Evolutionary conservation across 306 rosid species (phyloP).

Genomic region (Cicer cuneatum): DNA sequence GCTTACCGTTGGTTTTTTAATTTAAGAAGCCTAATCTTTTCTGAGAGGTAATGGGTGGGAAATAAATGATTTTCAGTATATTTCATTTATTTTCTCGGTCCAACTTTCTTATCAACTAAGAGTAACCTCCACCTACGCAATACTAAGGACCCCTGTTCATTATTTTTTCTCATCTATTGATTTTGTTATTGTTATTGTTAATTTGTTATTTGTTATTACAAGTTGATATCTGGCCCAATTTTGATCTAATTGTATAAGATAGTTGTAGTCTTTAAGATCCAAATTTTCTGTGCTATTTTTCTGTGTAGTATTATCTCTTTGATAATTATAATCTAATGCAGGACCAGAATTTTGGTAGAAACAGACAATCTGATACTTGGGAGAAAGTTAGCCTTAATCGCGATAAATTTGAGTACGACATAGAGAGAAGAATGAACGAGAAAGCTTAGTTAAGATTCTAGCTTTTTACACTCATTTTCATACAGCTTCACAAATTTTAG

Average conservation of each 20-base stretch:
- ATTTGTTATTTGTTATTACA: too few species aligned
- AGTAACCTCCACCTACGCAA: background rate
- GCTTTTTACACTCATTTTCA: background rate
- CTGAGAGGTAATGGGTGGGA: slow-evolving; percentile 35
- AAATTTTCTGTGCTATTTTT: slow-evolving; percentile 16
- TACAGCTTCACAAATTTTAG: slow-evolving; percentile 9
- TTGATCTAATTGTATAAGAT: slow-evolving; percentile 14
- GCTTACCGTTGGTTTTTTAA: slow-evolving; percentile 15
- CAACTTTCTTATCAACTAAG: slow-evolving; percentile 7
- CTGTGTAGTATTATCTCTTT: slow-evolving; percentile 16
- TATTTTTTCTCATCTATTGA: background rate
- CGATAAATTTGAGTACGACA: slow-evolving; percentile 91
- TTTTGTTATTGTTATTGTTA: slow-evolving; percentile 17
- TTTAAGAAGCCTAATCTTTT: slow-evolving; percentile 5
- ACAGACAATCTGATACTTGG: slow-evolving; percentile 61
- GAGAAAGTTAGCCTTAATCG: slow-evolving; percentile 76
- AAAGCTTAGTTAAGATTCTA: slow-evolving; percentile 67
- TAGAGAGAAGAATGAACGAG: slow-evolving; percentile 88
- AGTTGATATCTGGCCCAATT: slow-evolving; percentile 13
- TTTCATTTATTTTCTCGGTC: background rate
- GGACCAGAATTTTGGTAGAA: slow-evolving; percentile 68
- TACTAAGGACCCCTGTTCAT: background rate
- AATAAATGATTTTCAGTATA: background rate
- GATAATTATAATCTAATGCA: slow-evolving; percentile 53
- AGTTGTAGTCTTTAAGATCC: slow-evolving; percentile 25